Evolutionary conservation across 495 filamentous ascomycete species (phyloP).

Genomic region (Neurospora discreta): DNA sequence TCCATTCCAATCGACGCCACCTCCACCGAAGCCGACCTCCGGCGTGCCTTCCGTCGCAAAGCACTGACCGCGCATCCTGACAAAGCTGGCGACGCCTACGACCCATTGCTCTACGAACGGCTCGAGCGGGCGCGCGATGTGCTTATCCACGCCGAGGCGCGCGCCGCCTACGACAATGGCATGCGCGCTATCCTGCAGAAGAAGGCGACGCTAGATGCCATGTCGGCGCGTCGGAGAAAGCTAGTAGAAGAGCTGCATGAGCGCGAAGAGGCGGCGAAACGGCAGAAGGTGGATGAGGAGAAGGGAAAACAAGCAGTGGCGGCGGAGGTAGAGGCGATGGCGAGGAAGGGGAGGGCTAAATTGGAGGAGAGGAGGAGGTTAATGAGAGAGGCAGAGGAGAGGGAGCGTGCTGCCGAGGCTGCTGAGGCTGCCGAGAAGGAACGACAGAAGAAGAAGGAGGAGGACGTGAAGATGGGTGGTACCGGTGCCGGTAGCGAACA

Average conservation of each 20-base stretch:
- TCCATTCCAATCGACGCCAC: slow-evolving; percentile 20
- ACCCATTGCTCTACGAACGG: slow-evolving; percentile 33
- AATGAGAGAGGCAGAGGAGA: slow-evolving; percentile 30
- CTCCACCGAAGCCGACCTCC: slow-evolving; percentile 31
- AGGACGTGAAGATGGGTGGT: not conserved
- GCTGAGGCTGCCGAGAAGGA: slow-evolving; percentile 8
- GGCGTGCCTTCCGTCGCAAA: slow-evolving; percentile 33
- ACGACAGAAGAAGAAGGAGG: slow-evolving; percentile 4
- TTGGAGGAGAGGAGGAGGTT: slow-evolving; percentile 25
- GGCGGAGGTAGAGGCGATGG: slow-evolving; percentile 13
- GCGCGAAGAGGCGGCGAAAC: slow-evolving; percentile 20
- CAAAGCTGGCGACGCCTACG: slow-evolving; percentile 35
- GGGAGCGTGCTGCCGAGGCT: slow-evolving; percentile 11
- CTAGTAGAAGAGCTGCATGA: slow-evolving; percentile 30
- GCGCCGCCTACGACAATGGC: slow-evolving; percentile 30
- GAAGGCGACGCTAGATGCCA: slow-evolving; percentile 15
- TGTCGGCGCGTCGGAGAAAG: slow-evolving; percentile 20
- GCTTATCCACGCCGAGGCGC: slow-evolving; percentile 25
- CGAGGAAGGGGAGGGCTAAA: slow-evolving; percentile 14
- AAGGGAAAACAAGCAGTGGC: slow-evolving; percentile 3
- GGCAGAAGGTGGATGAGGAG: slow-evolving; percentile 6
- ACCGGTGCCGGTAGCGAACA: not conserved
- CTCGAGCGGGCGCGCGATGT: slow-evolving; percentile 37
- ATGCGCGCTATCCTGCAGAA: slow-evolving; percentile 30
- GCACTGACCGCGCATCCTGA: slow-evolving; percentile 41